These are phyloP conservation scores for Astragalus glycyphyllos DNA, from an alignment of 306 rosid genomes.

Conservation along the genomic window DNA sequence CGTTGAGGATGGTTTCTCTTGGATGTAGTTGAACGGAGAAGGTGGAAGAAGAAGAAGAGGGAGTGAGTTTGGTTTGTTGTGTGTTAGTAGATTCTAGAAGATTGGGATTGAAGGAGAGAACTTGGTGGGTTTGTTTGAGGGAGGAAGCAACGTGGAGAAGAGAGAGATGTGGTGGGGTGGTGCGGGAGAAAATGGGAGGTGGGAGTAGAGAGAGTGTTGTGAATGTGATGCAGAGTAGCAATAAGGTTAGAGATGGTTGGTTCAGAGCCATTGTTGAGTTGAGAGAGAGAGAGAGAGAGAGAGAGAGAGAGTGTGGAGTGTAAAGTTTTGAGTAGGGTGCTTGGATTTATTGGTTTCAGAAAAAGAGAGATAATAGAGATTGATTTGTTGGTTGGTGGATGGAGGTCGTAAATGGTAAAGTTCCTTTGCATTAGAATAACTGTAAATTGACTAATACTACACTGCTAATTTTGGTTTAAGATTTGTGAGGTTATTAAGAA, in stretches of 20 bases:
- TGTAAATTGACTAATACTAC: neutral
- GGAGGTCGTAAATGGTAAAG: constrained; percentile 28
- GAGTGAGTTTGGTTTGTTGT: neutral
- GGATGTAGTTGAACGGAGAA: constrained; percentile 57
- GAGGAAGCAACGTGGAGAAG: constrained; percentile 62
- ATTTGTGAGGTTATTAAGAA: too few relatives aligned
- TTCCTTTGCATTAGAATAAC: neutral
- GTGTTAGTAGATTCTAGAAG: constrained; percentile 35
- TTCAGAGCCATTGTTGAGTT: constrained; percentile 51
- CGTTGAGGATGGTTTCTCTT: constrained; percentile 51
- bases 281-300: too few relatives aligned
- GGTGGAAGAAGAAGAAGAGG: constrained; percentile 39
- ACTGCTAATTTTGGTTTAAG: neutral
- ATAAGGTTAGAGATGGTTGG: constrained; percentile 8
- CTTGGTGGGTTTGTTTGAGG: constrained; percentile 59
- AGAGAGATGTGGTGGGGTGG: constrained; percentile 39
- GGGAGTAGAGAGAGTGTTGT: constrained; percentile 23
- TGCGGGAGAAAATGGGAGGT: constrained; percentile 42
- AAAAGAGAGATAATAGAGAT: constrained; percentile 14
- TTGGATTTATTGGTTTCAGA: constrained; percentile 49
- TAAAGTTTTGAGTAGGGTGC: constrained; percentile 5
- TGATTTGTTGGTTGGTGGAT: constrained; percentile 50
- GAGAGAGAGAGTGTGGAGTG: constrained; percentile 16
- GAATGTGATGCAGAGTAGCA: constrained; percentile 29
- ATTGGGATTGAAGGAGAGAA: constrained; percentile 54